Base-by-base conservation (phyloP, 2,329 filamentous ascomycete species). In the Fusarium pseudocircinatum region DNA sequence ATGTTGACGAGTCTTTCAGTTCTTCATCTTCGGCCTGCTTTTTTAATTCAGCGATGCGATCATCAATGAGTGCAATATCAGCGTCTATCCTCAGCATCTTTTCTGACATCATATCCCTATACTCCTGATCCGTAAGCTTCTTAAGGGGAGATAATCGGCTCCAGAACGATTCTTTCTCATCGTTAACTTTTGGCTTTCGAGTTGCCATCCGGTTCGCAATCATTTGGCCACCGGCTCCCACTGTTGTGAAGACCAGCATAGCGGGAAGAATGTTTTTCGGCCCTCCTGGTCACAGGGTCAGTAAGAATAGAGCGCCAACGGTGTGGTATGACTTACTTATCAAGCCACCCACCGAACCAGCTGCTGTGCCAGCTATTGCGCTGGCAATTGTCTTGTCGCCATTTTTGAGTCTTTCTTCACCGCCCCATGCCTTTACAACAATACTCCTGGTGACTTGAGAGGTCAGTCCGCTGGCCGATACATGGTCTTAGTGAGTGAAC, bases 61-160 rank as follows among this genome's bases (percentile, higher is more conserved):
- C 94, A 77, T 96, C 93, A 40, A 96, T 85, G 10, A 96, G 81
- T 1, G 93, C 91, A 80, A 96, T 94, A 69, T 96, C 92, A 2
- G 89, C 92, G 73, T 96, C 92, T 7, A 96, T 83, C 70, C 85
- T 87, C 32, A 96, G 80, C 44, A 94, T 83, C 82, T 92, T 94
- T 79, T 95, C 92, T 36, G 87, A 85, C 77, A 96, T 84, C 83
- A 94, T 90, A 2, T 87, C 83, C 66, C 88, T 87, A 78, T 96
- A 96, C 75, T 96, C 91, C 32, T 92, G 87, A 74, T 96, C 91
- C 1, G 89, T 90, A 32, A 96, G 83, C 18, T 88, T 87, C 75
- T 87, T 92, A 70, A 96, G 85, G 1, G 93, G 93, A 72, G 90
- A 92, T 89, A 91, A 94, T 77, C 88, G 91, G 37, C 89, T 92